Evolutionary conservation across 2,329 filamentous ascomycete genomes (phyloP), one percentile per base, ranked within the genome.

Genomic region (Epichloe coenophiala): DNA sequence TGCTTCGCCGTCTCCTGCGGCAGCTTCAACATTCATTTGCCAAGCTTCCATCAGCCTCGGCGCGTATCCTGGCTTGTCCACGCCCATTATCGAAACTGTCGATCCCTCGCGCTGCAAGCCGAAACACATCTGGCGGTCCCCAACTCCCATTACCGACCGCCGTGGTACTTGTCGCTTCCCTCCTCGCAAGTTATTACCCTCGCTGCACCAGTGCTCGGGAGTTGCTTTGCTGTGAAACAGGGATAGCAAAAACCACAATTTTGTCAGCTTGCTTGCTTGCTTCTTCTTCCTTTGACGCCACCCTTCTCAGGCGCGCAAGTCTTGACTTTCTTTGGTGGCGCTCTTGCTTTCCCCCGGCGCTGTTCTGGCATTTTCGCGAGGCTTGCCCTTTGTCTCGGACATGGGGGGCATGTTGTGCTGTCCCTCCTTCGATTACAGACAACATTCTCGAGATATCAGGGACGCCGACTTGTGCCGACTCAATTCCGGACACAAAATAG

Each of bases 71-170:
- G 23, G 13, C 42, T 44, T 27, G 23, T 44, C 33, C 12, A 13
- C 48, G 19, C 3, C 21, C 36, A 40, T 5, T 23, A n/a, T 48
- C 27, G 17, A 48, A 40, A 42, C 37, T 23, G 36, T 21, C 46
- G 41, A 45, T 45, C 35, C 46, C 36, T 38, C 39, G 45, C 41
- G 45, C 45, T 23, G 21, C 46, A 45, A 37, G 23, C 36, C 43
- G 43, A 51, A 47, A 51, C 37, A 51, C 48, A 42, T 40, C 35
- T 31, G 8, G 27, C 35, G 15, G 41, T 37, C 41, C 15, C 48
- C 17, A 44, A 44, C 8, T 42, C 23, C 17, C 23, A 23, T 23
- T 5, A 35, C 35, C 41, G 48, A 45, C 48, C 8, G 27, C 27
- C 43, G 48, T 45, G 48, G 41, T 13, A 40, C 48, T 42, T 9